Evolutionary conservation across 2,329 filamentous ascomycete genomes (phyloP), one percentile per base, ranked within the genome.

Genomic region (Daldinia sp.): DNA sequence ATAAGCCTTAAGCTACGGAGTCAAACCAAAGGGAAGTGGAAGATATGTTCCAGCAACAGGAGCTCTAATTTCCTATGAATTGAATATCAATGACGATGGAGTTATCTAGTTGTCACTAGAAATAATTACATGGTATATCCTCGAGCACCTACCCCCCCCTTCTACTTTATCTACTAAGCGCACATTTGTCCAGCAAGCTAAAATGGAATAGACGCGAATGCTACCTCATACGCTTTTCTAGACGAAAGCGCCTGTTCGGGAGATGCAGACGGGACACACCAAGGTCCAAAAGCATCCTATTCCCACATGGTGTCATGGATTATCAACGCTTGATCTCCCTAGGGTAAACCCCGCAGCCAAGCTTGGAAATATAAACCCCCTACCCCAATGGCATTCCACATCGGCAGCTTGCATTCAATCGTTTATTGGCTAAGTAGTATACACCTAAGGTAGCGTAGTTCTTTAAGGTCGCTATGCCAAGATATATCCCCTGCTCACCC

Each of bases 241-340:
- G 33, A 53, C 10, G 33, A 39, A 50, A 26, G n/a, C 42, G n/a
- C 37, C 37, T 9, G 37, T 67, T 60, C 58, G 62, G 66, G 60
- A 67, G 37, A 64, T 69, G 37, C 12, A 42, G 33, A 53, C 39
- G 58, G 48, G 41, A 62, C 44, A 23, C 12, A 59, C 23, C 35
- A 20, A 20, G 6, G 4, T 7, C 33, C 33, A 35, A 35, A 57
- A 3, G 18, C n/a, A 41, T 44, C 28, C 12, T 42, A 63, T 37
- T 61, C 26, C 51, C 66, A 68, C 66, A 62, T 65, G 66, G 59
- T 35, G 57, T 39, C 55, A 60, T 57, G 55, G 63, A 63, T 65
- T 10, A 23, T 23, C 20, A 23, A 33, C 57, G 23, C 57, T 50
- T 55, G 63, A 63, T 54, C 50, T 63, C n/a, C 37, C 33, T 30